phyloP scores from a whole-genome alignment of 2,329 filamentous ascomycete genomes.

The Calonectria pseudoturangicola region DNA sequence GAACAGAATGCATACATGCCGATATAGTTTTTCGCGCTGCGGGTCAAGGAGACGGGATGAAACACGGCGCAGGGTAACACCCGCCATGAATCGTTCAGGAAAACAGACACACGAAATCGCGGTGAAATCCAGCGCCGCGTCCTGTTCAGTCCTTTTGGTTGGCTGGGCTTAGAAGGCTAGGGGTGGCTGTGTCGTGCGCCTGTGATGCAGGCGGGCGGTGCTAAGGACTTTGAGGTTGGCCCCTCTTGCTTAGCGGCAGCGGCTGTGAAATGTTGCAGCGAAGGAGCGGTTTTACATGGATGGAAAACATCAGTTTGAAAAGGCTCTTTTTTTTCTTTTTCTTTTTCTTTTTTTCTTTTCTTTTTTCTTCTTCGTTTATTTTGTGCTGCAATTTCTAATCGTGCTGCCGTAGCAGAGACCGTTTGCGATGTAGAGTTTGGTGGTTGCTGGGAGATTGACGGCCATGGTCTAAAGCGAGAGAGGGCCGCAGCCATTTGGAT shows the following conservation, averaged over 20 bases:
- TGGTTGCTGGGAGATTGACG: conserved; percentile 9
- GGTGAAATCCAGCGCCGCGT: neutral
- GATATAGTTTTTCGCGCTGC: neutral
- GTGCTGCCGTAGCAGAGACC: neutral
- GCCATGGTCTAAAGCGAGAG: neutral
- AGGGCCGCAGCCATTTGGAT: neutral
- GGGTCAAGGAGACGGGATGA: neutral
- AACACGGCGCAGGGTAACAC: neutral
- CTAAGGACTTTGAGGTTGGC: neutral
- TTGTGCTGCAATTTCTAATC: neutral
- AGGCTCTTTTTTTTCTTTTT: neutral
- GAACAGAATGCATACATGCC: neutral
- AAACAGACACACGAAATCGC: neutral
- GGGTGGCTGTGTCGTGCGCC: conserved; percentile 16
- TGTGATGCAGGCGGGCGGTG: conserved; percentile 21
- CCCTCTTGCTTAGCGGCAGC: conserved; percentile 15
- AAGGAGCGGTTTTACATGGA: conserved; percentile 11
- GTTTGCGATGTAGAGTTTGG: conserved; percentile 10
- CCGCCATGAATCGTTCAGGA: too few species aligned
- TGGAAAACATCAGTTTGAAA: neutral
- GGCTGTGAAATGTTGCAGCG: conserved; percentile 9
- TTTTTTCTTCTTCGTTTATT: too few species aligned
- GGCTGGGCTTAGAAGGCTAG: neutral
- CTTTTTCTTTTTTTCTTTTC: neutral
- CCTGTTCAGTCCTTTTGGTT: neutral